Evolutionary conservation across 495 filamentous ascomycete species (phyloP), one percentile per base, ranked within the genome.

Genomic region (Penicillium subrubescens): DNA sequence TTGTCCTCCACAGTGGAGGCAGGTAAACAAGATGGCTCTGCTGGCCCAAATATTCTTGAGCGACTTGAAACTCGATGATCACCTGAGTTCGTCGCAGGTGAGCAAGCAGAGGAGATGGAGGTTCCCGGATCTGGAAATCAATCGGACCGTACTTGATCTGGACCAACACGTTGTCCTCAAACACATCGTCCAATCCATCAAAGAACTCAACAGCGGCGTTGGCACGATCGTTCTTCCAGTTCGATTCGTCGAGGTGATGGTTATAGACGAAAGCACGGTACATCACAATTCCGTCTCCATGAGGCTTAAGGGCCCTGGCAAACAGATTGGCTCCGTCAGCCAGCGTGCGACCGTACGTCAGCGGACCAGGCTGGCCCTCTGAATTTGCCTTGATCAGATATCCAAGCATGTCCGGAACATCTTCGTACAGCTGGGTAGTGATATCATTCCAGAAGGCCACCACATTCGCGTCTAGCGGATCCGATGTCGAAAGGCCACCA

Each of bases 131-230:
- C 70, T 91, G 88, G 76, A 91, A 91, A 72, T 91, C 88, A 67
- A 90, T 90, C 0, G 88, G 87, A 0, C 88, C 88, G 64, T 86
- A 88, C 74, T 91, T 91, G 72, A 90, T 86, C 67, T 91, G 88
- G 10, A 91, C 77, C 0, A 89, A 78, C 1, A 90, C 86, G 67
- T 90, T 91, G 61, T 87, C 83, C 37, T 86, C 83, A 61, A 90
- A 90, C 65, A 86, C 66, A n/a, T 76, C 82, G 71, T 91, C 88
- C 11, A 90, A 79, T 1, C 74, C 75, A 39, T 85, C 75, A 73
- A 91, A 91, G 71, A 80, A 91, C 7, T 91, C 74, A 10, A 87
- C 85, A 2, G 86, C 86, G 0, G 87, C 88, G 59, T 88, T 89
- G 6, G 88, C 88, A 1, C 88, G 83, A 69, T 91, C 88, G 15